Conservation (phyloP, 108 stramenopile genomes). For the Fistulifera pelliculosa region DNA sequence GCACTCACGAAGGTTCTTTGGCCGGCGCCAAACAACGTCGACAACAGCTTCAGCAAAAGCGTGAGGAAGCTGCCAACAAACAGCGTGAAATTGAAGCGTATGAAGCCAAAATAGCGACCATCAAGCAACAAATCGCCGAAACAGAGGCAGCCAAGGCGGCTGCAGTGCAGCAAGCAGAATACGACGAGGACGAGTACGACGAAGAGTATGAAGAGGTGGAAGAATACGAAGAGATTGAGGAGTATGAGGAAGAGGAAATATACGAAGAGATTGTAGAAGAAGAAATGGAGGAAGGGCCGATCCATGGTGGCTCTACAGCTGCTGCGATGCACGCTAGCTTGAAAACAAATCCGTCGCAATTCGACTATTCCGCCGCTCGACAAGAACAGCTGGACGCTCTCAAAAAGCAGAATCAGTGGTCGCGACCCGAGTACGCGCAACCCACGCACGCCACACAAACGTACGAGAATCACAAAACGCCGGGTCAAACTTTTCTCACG, state of each 20-base stretch:
- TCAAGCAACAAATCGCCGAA: constrained; percentile 1
- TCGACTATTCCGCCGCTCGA: too few relatives aligned
- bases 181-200: too few relatives aligned
- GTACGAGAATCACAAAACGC: not conserved
- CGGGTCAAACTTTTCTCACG: not conserved
- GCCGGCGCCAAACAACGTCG: too few relatives aligned
- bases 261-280: too few relatives aligned
- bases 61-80: too few relatives aligned
- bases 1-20: too few relatives aligned
- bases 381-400: not conserved
- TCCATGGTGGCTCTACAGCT: not conserved
- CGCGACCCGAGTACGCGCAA: not conserved
- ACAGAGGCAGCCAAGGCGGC: not conserved
- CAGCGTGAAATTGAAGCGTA: too few relatives aligned
- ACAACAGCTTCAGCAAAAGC: too few relatives aligned
- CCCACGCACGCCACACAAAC: too few relatives aligned
- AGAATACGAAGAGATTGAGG: constrained; percentile 2
- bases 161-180: not conserved
- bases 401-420: not conserved
- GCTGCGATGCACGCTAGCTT: not conserved
- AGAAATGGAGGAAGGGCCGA: not conserved
- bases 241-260: not conserved
- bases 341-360: too few relatives aligned
- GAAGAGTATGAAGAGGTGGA: not conserved
- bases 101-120: not conserved